Base-by-base conservation (phyloP, 768 basidiomycete genomes). In the Gautieria morchelliformis region DNA sequence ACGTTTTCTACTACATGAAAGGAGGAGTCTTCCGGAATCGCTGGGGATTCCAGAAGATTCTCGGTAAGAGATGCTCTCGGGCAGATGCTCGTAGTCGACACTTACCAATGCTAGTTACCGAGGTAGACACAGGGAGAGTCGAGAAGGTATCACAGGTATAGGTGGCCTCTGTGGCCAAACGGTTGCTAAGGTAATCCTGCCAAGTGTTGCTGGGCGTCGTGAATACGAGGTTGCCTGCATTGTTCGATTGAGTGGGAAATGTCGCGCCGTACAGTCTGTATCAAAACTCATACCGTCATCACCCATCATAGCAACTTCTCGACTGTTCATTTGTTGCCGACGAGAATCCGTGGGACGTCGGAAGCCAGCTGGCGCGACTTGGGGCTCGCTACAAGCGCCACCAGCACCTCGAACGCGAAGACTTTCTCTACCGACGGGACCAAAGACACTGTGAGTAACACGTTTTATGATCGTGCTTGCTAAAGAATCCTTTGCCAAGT, bases 391-490 rank as follows among this genome's bases (percentile, higher is more conserved):
- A 24, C 15, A 37, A 19, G 44, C 19, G 41, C 19, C 15, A 17
- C 20, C 44, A 24, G 45, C 8, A 10, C 24, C 24, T 27, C 24
- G 40, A 22, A 17, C 19, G 41, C 53, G 14, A 22, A 19, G 44
- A 22, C 12, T 4, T 37, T 55, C 24, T n/a, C 60, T 59, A 30
- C 62, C 64, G 35, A 52, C 39, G 17, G 60, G 55, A 30, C 66
- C 66, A 50, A 66, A 66, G 8, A 59, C 53, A 35, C 61, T 60
- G 47, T 58, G 53, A 50, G 66, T 59, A n/a, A 67, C 65, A 30
- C 61, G 58, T n/a, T 44, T 60, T 17, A 64, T 63, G 32, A 71
- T 64, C 37, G 70, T 67, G 5, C 60, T 59, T 0, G 71, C 65
- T 30, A 70, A 61, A 19, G 66, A 53, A 47, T 71, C 64, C 45